phyloP scores from a whole-genome alignment of 257 asterid genomes.

The Solanum megistacrolobum region DNA sequence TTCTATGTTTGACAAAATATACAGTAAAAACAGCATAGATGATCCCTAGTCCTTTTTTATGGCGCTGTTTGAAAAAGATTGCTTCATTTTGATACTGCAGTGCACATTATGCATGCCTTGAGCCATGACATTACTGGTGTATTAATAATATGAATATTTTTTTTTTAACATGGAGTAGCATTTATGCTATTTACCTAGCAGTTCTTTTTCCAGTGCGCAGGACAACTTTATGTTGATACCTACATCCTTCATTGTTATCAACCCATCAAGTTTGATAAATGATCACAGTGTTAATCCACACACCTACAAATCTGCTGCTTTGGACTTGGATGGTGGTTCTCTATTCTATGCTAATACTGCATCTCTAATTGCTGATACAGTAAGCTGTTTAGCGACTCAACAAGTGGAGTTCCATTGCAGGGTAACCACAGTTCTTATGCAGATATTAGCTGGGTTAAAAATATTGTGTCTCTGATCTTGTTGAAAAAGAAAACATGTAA shows the following conservation, averaged over 20 bases:
- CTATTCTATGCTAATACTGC: conserved; percentile 22
- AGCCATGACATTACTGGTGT: not conserved
- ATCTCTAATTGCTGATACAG: conserved; percentile 43
- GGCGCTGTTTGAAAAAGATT: not conserved
- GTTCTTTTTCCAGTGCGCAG: conserved; percentile 31
- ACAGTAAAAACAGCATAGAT: not conserved
- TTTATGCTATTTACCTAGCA: not conserved
- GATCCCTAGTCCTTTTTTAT: not conserved
- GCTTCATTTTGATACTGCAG: not conserved
- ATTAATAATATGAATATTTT: not conserved
- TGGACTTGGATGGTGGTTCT: conserved; percentile 12
- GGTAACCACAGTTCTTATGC: conserved; percentile 31
- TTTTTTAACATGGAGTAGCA: not conserved
- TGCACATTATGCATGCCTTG: not conserved
- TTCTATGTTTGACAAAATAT: not conserved
- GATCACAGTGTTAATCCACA: conserved; percentile 15
- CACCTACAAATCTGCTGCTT: conserved; percentile 13
- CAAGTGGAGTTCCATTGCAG: conserved; percentile 59
- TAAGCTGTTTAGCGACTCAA: conserved; percentile 22
- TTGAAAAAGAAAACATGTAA: not conserved
- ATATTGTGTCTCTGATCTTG: not conserved
- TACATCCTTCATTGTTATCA: conserved; percentile 62
- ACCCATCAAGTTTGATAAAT: conserved; percentile 24
- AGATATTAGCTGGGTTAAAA: not conserved
- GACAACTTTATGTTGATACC: conserved; percentile 52